Conservation (phyloP, 495 filamentous ascomycete species). For the Polyplosphaeria fusca region DNA sequence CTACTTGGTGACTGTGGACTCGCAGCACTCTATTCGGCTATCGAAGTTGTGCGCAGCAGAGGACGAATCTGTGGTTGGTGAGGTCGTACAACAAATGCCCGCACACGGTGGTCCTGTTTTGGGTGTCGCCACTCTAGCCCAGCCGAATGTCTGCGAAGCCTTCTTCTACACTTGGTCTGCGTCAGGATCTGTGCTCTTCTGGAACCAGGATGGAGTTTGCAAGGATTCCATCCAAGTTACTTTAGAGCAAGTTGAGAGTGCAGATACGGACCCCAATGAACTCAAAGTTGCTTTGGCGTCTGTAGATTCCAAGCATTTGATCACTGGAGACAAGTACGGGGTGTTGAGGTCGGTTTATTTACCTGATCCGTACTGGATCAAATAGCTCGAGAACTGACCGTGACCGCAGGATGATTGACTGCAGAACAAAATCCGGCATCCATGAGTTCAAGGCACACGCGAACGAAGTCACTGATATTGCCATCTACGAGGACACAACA, state of each 20-base stretch:
- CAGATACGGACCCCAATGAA: slow-evolving; percentile 64
- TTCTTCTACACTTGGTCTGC: slow-evolving; percentile 86
- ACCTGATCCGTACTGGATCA: slow-evolving; percentile 14
- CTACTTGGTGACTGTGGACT: slow-evolving; percentile 72
- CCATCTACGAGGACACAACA: slow-evolving; percentile 55
- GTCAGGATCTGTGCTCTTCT: slow-evolving; percentile 73
- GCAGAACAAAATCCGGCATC: slow-evolving; percentile 46
- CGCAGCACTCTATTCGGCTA: slow-evolving; percentile 62
- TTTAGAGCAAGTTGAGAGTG: slow-evolving; percentile 60
- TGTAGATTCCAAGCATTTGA: slow-evolving; percentile 58
- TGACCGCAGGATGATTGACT: slow-evolving; percentile 46
- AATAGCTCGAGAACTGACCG: slow-evolving; percentile 5
- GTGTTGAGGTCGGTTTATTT: slow-evolving; percentile 69
- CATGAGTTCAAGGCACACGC: slow-evolving; percentile 78
- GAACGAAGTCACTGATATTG: slow-evolving; percentile 80
- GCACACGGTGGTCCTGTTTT: slow-evolving; percentile 77
- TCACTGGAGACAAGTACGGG: slow-evolving; percentile 82
- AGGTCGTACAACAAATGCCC: slow-evolving; percentile 49
- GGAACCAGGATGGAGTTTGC: slow-evolving; percentile 70
- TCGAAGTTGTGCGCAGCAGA: slow-evolving; percentile 23
- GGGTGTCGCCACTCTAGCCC: slow-evolving; percentile 63
- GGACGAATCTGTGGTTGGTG: slow-evolving; percentile 26
- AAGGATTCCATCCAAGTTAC: slow-evolving; percentile 60
- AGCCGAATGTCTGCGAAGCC: slow-evolving; percentile 55
- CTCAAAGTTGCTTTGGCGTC: slow-evolving; percentile 66